A percentile compares a stretch with the other conserved stretches of the same genome.
Conservation (phyloP, 352 stramenopile genomes). For the Saprolegnia diclina region DNA sequence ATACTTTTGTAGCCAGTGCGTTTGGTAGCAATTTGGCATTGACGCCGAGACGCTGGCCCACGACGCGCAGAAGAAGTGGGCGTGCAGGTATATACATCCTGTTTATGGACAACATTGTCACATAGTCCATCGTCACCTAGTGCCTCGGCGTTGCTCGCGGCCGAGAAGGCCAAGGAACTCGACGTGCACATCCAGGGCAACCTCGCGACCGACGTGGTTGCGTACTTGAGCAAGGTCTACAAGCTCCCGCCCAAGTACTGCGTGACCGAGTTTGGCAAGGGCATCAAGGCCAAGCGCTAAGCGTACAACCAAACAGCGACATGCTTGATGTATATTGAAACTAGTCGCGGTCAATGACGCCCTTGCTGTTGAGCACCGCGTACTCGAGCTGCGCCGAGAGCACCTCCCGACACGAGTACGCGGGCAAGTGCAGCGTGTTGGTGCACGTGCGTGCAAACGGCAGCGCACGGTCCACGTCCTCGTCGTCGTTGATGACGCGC, state of each 20-base stretch:
- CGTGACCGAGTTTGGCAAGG: conserved; percentile 62
- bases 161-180: conserved; percentile 59
- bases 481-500: conserved; percentile 51
- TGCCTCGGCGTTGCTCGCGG: conserved; percentile 41
- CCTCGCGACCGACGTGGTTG: conserved; percentile 69
- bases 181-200: conserved; percentile 79
- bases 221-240: conserved; percentile 59
- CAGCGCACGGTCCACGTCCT: conserved; percentile 66
- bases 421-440: conserved; percentile 78
- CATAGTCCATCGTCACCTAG: background rate
- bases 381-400: conserved; percentile 58
- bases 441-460: conserved; percentile 82
- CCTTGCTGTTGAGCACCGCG: conserved; percentile 71
- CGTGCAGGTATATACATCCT: conserved; percentile 35
- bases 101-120: background rate
- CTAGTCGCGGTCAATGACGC: conserved; percentile 78
- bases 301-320: conserved; percentile 37
- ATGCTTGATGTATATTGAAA: background rate
- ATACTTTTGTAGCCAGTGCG: background rate
- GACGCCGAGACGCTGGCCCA: conserved; percentile 62
- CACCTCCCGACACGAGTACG: conserved; percentile 68
- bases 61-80: conserved; percentile 79
- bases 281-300: conserved; percentile 54
- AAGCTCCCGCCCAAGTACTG: conserved; percentile 68
- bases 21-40: conserved; percentile 61